Percentiles rank a stretch among this genome's conserved stretches.
Evolutionary conservation across 1,284 basidiomycete genomes (phyloP).

Genomic region (Naganishia sp.): DNA sequence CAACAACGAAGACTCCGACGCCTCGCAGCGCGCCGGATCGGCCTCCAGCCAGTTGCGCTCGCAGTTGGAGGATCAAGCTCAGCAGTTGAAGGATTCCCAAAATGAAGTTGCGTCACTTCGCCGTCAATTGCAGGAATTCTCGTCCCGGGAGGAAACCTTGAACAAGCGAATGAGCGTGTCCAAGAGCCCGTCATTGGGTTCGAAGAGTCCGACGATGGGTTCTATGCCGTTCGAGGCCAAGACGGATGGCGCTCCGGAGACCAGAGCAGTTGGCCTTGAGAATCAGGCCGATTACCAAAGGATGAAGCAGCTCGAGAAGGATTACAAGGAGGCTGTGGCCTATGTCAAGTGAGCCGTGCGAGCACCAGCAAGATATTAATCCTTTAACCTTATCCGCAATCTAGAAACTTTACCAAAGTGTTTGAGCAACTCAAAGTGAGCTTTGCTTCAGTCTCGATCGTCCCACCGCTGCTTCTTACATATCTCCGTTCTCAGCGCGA

Average conservation of each 20-base stretch:
- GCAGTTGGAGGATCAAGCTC: constrained; percentile 36
- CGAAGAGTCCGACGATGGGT: constrained; percentile 42
- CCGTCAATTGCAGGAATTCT: constrained; percentile 64
- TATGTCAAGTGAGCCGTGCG: constrained; percentile 74
- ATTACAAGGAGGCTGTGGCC: constrained; percentile 89
- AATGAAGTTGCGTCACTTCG: constrained; percentile 70
- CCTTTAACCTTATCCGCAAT: constrained; percentile 29
- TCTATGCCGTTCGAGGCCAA: constrained; percentile 52
- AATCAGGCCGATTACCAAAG: constrained; percentile 72
- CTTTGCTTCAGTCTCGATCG: constrained; percentile 13
- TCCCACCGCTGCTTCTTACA: constrained; percentile 20
- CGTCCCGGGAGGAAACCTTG: constrained; percentile 58
- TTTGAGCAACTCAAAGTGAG: constrained; percentile 85
- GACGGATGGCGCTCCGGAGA: constrained; percentile 43
- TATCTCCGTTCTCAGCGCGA: constrained; percentile 61
- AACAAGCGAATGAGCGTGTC: constrained; percentile 40
- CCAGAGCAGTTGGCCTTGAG: constrained; percentile 74
- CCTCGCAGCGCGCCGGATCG: constrained; percentile 1
- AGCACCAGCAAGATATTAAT: constrained; percentile 14
- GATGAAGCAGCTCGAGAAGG: constrained; percentile 77
- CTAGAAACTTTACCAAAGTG: constrained; percentile 65
- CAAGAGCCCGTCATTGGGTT: constrained; percentile 34
- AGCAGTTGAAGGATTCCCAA: constrained; percentile 73
- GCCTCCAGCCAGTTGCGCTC: constrained; percentile 10
- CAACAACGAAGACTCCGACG: constrained; percentile 63